A percentile compares a stretch with the other conserved stretches of the same genome.
Evolutionary conservation across 495 filamentous ascomycete genomes (phyloP).

Genomic region (Eremomyces bilateralis): DNA sequence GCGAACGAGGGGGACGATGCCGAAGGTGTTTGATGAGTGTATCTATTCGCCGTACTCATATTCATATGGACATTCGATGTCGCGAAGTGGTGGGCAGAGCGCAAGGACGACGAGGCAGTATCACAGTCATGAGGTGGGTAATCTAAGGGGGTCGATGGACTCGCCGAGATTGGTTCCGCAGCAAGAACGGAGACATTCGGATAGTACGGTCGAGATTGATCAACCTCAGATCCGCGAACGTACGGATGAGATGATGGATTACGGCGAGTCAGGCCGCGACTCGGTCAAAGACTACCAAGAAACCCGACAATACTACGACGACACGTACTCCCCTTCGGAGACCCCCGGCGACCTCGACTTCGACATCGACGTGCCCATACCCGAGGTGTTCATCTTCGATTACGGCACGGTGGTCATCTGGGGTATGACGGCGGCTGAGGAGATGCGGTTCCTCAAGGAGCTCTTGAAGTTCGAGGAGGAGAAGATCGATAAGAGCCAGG

Average conservation of each 20-base stretch:
- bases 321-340: constrained; percentile 1
- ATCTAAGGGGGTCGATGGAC: constrained; percentile 20
- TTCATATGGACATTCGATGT: not conserved
- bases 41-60: constrained; percentile 89
- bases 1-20: constrained; percentile 51
- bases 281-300: no score
- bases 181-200: constrained; percentile 17
- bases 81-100: constrained; percentile 5
- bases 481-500: constrained; percentile 66
- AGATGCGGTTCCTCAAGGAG: constrained; percentile 75
- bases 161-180: constrained; percentile 11
- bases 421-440: constrained; percentile 78
- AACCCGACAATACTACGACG: no score
- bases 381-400: constrained; percentile 87
- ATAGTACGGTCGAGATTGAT: constrained; percentile 21
- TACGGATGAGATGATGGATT: constrained; percentile 3
- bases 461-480: constrained; percentile 89
- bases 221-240: constrained; percentile 16
- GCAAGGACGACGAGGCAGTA: no score
- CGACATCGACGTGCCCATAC: constrained; percentile 64
- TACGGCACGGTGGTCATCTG: constrained; percentile 99
- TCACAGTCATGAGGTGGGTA: constrained; percentile 12
- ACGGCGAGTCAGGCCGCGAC: not conserved
- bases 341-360: constrained; percentile 32
- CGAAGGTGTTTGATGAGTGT: constrained; percentile 89